phyloP scores from a whole-genome alignment of 257 asterid species.

The Jaltomata sinuosa region DNA sequence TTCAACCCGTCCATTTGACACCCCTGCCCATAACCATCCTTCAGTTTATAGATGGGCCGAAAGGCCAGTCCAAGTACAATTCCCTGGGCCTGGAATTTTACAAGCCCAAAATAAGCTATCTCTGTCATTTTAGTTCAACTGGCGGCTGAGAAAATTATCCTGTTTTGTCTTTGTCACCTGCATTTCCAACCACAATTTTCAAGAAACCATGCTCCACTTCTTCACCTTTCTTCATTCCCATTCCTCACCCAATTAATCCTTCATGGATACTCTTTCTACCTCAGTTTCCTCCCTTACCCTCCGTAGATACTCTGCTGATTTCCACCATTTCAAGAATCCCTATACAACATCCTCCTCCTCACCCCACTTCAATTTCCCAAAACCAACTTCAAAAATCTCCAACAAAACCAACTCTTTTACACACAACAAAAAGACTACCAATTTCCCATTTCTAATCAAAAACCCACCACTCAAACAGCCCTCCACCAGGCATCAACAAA shows the following conservation, averaged over 20 bases:
- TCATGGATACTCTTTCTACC: conserved; percentile 39
- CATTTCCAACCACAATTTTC: not conserved
- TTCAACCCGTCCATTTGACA: too few species aligned
- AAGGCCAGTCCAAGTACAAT: not conserved
- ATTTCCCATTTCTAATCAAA: not conserved
- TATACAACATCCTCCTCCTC: not conserved
- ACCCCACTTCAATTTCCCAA: not conserved
- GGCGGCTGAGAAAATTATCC: too few species aligned
- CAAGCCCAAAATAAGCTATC: not conserved
- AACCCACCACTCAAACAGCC: conserved; percentile 3
- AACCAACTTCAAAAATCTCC: conserved; percentile 3
- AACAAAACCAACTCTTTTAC: conserved; percentile 9
- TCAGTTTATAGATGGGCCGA: not conserved
- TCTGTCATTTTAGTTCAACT: not conserved
- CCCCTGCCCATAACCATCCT: too few species aligned
- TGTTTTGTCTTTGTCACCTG: not conserved
- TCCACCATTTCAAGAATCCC: conserved; percentile 14
- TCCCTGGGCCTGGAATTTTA: not conserved
- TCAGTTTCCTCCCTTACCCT: conserved; percentile 24
- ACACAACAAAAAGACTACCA: not conserved
- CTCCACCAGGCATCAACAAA: not conserved
- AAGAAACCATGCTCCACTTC: not conserved
- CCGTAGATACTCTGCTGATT: conserved; percentile 13
- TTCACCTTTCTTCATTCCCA: not conserved
- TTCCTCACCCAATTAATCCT: not conserved